phyloP scores from a whole-genome alignment of 805 yeast genomes.

The Priceomyces medius region DNA sequence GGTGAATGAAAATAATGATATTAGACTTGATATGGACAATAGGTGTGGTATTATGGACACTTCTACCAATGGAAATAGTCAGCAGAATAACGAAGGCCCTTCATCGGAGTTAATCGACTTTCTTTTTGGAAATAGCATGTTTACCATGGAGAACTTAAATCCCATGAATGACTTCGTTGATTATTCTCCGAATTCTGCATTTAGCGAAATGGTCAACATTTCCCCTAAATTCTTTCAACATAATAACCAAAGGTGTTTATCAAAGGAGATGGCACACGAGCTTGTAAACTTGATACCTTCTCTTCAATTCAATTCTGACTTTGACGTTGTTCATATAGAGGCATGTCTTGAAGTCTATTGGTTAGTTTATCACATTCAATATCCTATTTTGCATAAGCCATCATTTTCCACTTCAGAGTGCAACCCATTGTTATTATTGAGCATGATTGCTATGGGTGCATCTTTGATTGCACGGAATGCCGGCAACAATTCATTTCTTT shows the following conservation, averaged over 20 bases:
- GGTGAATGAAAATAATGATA: neutral
- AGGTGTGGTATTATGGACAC: neutral
- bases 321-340: slow-evolving; percentile 8
- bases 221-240: slow-evolving; percentile 6
- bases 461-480: slow-evolving; percentile 24
- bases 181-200: slow-evolving; percentile 8
- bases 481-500: slow-evolving; percentile 10
- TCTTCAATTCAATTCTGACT: slow-evolving; percentile 5
- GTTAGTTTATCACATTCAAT: slow-evolving; percentile 55
- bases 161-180: slow-evolving; percentile 1
- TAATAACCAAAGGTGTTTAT: slow-evolving; percentile 1
- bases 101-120: slow-evolving; percentile 21
- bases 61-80: neutral
- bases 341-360: slow-evolving; percentile 39
- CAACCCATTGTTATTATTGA: slow-evolving; percentile 48
- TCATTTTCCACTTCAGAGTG: slow-evolving; percentile 48
- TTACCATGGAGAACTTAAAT: neutral
- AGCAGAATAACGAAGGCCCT: neutral
- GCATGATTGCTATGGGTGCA: slow-evolving; percentile 58
- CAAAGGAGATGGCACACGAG: slow-evolving; percentile 1
- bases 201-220: slow-evolving; percentile 5
- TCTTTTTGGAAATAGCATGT: slow-evolving; percentile 16
- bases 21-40: neutral
- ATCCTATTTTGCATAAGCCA: slow-evolving; percentile 56
- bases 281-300: slow-evolving; percentile 7